phyloP scores from a whole-genome alignment of 352 stramenopile species.

The Pythium sp. region DNA sequence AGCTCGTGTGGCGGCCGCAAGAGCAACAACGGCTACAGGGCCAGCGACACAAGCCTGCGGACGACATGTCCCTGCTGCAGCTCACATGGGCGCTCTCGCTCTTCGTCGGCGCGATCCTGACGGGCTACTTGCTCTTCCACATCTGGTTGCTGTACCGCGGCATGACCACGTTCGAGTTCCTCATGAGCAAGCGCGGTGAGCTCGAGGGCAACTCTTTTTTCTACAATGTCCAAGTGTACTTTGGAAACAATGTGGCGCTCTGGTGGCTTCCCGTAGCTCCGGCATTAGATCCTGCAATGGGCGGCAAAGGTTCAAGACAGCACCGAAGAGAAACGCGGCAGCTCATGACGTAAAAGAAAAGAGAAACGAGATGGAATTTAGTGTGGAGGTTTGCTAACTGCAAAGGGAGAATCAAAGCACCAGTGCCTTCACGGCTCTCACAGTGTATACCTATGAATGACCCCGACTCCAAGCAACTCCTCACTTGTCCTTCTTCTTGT shows the following conservation, averaged over 20 bases:
- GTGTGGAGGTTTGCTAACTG: neutral
- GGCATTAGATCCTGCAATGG: conserved; percentile 27
- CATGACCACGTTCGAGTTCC: conserved; percentile 77
- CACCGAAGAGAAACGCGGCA: conserved; percentile 33
- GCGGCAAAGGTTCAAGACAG: conserved; percentile 13
- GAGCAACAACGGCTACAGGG: neutral
- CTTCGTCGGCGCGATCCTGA: conserved; percentile 48
- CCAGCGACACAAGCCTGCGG: conserved; percentile 1
- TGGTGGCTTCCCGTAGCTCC: conserved; percentile 64
- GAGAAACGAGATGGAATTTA: neutral
- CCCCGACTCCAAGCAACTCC: neutral
- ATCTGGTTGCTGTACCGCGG: conserved; percentile 62
- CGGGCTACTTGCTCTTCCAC: conserved; percentile 75
- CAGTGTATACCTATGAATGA: neutral
- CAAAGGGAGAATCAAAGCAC: neutral
- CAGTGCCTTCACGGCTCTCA: neutral
- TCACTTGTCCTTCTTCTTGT: conserved; percentile 88
- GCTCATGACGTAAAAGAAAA: conserved; percentile 30
- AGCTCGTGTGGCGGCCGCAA: conserved; percentile 25
- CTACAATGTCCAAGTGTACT: conserved; percentile 64
- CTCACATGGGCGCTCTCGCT: conserved; percentile 51
- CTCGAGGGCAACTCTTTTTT: conserved; percentile 38
- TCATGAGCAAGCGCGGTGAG: conserved; percentile 50
- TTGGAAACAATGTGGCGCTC: conserved; percentile 44
- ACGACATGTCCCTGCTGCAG: conserved; percentile 33